Percentiles rank a stretch among this genome's conserved stretches.
These are phyloP conservation scores for Ogataea wickerhamii DNA, from an alignment of 805 yeast genomes.

Conservation along the genomic window DNA sequence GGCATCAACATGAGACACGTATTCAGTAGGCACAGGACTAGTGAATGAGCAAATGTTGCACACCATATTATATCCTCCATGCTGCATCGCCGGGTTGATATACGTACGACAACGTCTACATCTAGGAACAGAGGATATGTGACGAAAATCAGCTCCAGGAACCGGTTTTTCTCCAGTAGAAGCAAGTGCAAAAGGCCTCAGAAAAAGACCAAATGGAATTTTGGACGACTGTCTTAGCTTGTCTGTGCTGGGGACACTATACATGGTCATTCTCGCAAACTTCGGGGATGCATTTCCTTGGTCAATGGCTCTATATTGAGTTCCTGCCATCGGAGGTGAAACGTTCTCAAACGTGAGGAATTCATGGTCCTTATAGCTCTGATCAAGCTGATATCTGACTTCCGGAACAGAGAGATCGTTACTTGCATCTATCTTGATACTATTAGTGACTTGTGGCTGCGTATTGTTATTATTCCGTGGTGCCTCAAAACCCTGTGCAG, in stretches of 20 bases:
- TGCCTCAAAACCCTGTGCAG: not conserved
- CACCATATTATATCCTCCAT: slow-evolving; percentile 57
- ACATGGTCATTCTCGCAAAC: slow-evolving; percentile 73
- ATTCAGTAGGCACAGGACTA: slow-evolving; percentile 64
- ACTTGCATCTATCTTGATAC: slow-evolving; percentile 1
- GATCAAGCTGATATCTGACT: slow-evolving; percentile 31
- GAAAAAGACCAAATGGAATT: slow-evolving; percentile 75
- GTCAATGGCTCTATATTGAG: slow-evolving; percentile 65
- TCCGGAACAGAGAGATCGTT: slow-evolving; percentile 37
- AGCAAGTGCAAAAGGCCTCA: slow-evolving; percentile 79
- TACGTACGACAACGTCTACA: slow-evolving; percentile 91
- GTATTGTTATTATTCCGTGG: not conserved
- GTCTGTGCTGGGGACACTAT: slow-evolving; percentile 75
- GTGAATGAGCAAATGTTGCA: slow-evolving; percentile 88
- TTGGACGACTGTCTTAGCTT: slow-evolving; percentile 63
- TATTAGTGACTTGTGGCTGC: not conserved
- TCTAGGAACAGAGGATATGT: slow-evolving; percentile 69
- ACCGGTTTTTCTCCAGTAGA: slow-evolving; percentile 48
- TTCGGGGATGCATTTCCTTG: slow-evolving; percentile 85
- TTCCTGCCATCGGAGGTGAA: slow-evolving; percentile 79
- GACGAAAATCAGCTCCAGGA: slow-evolving; percentile 63
- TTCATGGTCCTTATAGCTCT: slow-evolving; percentile 36
- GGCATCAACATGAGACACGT: slow-evolving; percentile 57
- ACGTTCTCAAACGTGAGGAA: slow-evolving; percentile 76
- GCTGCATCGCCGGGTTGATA: slow-evolving; percentile 78